phyloP scores from a whole-genome alignment of 2,329 filamentous ascomycete genomes.

The Alternaria sp. region DNA sequence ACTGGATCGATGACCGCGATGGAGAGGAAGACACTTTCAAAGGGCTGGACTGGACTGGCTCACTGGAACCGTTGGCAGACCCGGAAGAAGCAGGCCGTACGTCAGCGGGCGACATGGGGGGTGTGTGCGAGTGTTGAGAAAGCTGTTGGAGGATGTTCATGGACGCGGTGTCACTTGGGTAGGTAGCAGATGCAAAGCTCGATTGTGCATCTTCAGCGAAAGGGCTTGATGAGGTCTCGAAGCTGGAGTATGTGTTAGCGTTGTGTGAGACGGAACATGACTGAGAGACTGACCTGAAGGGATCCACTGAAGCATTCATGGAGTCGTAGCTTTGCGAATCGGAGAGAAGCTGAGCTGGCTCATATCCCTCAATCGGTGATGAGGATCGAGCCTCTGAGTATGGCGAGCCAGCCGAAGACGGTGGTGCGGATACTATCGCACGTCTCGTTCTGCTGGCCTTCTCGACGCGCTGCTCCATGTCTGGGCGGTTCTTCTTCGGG shows the following conservation, averaged over 20 bases:
- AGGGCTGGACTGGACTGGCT: slow-evolving; percentile 33
- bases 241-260: slow-evolving; percentile 38
- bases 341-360: slow-evolving; percentile 31
- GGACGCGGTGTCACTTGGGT: slow-evolving; percentile 40
- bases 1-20: slow-evolving; percentile 47
- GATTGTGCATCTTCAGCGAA: slow-evolving; percentile 36
- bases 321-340: slow-evolving; percentile 41
- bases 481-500: slow-evolving; percentile 69
- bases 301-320: slow-evolving; percentile 40
- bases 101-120: slow-evolving; percentile 50
- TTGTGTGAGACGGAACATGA: not conserved
- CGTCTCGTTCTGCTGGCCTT: slow-evolving; percentile 65
- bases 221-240: slow-evolving; percentile 42
- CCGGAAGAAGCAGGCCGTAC: slow-evolving; percentile 37
- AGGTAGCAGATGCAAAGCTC: slow-evolving; percentile 43
- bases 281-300: slow-evolving; percentile 35
- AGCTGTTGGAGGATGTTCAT: slow-evolving; percentile 50
- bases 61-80: slow-evolving; percentile 29
- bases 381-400: slow-evolving; percentile 43
- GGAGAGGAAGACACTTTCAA: slow-evolving; percentile 44
- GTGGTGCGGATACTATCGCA: slow-evolving; percentile 44
- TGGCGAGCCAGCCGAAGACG: slow-evolving; percentile 48
- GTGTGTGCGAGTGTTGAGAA: slow-evolving; percentile 47
- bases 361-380: slow-evolving; percentile 37
- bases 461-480: slow-evolving; percentile 65